phyloP scores from a whole-genome alignment of 805 yeast species.

The Wickerhamiella siamensis region DNA sequence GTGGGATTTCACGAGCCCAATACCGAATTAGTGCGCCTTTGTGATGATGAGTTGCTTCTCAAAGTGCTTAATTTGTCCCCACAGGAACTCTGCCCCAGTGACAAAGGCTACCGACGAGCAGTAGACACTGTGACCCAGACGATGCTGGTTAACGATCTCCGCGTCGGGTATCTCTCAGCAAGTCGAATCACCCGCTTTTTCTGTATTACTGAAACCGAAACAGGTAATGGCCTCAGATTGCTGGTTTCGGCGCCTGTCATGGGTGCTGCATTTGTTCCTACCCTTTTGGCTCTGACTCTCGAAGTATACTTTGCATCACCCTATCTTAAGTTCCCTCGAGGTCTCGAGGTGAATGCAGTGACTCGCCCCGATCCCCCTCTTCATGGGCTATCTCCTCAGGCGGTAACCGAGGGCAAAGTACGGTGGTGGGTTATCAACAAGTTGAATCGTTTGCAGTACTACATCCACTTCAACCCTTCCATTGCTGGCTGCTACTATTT shows the following conservation, averaged over 20 bases:
- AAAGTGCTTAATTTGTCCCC: not conserved
- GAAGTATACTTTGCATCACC: conserved; percentile 4
- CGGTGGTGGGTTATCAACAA: conserved; percentile 1
- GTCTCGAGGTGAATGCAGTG: conserved; percentile 3
- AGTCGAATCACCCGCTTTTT: conserved; percentile 13
- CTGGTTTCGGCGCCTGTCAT: conserved; percentile 11
- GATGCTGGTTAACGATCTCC: conserved; percentile 14
- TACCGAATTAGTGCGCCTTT: not conserved
- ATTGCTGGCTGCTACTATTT: not conserved
- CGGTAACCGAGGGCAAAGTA: not conserved
- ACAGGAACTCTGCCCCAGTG: not conserved
- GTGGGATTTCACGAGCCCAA: not conserved
- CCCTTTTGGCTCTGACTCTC: conserved; percentile 6
- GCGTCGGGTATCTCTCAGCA: conserved; percentile 15
- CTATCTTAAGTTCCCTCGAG: not conserved
- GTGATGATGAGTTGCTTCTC: conserved; percentile 2
- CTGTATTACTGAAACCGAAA: conserved; percentile 1
- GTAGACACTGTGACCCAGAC: conserved; percentile 10
- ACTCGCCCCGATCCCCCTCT: conserved; percentile 8
- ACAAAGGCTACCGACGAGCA: not conserved
- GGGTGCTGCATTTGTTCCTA: conserved; percentile 1
- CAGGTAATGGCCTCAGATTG: conserved; percentile 1
- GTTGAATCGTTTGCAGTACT: not conserved
- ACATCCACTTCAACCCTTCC: not conserved
- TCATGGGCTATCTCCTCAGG: not conserved